Conservation (phyloP, 345 rosid species). For the Trapa incisa region DNA sequence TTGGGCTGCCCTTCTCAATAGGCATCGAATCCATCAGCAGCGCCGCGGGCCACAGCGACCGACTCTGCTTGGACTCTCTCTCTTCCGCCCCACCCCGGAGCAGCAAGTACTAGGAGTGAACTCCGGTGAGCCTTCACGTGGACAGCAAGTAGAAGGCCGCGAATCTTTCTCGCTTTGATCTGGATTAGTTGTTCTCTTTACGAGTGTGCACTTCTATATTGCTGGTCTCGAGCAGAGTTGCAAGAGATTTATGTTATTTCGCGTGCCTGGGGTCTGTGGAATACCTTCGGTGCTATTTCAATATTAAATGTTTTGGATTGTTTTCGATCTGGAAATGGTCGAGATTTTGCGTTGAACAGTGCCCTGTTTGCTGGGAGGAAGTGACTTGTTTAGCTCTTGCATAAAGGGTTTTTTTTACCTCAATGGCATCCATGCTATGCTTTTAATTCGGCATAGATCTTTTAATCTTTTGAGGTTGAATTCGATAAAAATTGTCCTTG, state of each 20-base stretch:
- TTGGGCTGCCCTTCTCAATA: no score
- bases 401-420: no score
- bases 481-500: neutral
- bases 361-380: neutral
- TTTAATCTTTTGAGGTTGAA: neutral
- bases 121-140: neutral
- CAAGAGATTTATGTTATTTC: neutral
- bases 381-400: neutral
- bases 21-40: neutral
- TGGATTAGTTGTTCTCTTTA: neutral
- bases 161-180: neutral
- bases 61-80: neutral
- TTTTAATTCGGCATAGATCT: neutral
- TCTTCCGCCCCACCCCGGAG: neutral
- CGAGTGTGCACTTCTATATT: neutral
- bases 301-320: neutral
- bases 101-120: neutral
- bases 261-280: neutral
- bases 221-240: neutral
- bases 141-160: neutral
- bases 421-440: no score
- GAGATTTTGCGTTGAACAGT: neutral
- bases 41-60: neutral
- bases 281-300: neutral
- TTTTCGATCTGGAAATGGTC: neutral